Percentiles rank a stretch among this genome's conserved stretches.
Evolutionary conservation across 345 rosid species (phyloP).

Genomic region (Rhodamnia rubescens): DNA sequence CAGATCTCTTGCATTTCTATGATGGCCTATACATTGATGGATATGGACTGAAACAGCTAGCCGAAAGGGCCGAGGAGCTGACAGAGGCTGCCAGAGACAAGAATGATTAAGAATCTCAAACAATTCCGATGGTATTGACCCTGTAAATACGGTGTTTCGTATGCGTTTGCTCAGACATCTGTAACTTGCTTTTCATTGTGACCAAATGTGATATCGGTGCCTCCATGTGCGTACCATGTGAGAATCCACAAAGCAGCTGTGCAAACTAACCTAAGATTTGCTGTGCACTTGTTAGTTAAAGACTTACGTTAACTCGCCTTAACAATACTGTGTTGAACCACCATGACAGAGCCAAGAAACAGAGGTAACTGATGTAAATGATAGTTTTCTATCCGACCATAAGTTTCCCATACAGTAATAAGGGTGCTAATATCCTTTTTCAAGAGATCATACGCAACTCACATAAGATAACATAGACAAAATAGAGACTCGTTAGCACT

Average conservation of each 20-base stretch:
- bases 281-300: not conserved
- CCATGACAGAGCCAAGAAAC: not conserved
- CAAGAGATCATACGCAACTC: not conserved
- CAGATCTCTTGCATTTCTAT: conserved; percentile 17
- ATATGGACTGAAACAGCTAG: conserved; percentile 21
- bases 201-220: not conserved
- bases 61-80: conserved; percentile 16
- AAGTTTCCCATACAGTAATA: not conserved
- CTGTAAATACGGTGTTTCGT: not conserved
- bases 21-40: conserved; percentile 15
- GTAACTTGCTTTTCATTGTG: not conserved
- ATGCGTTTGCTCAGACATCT: not conserved
- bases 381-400: not conserved
- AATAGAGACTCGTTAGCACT: not conserved
- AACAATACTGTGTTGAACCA: not conserved
- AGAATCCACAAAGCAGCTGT: not conserved
- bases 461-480: not conserved
- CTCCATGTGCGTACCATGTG: not conserved
- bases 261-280: not conserved
- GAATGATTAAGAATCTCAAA: conserved; percentile 2
- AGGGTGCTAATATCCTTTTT: not conserved
- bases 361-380: not conserved
- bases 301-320: not conserved
- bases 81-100: not conserved
- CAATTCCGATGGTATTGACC: no score